phyloP scores from a whole-genome alignment of 164 flowering plant genomes.

The grape (Vitis vinifera) region ASM3070453v1 NC_081811.1:5287001-5287500 shows the following conservation, averaged over 20 bases:
- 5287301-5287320: constrained; percentile 70
- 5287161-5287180: constrained; percentile 51
- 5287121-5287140: constrained; percentile 58
- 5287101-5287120: constrained; percentile 83
- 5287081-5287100: constrained; percentile 50
- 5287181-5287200: constrained; percentile 46
- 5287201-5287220: constrained; percentile 7
- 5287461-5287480: constrained; percentile 49
- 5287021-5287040: constrained; percentile 84
- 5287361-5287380: constrained; percentile 88
- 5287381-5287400: constrained; percentile 80
- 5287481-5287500: constrained; percentile 81
- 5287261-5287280: constrained; percentile 27
- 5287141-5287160: constrained; percentile 54
- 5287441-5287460: constrained; percentile 35
- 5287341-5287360: constrained; percentile 66
- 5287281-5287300: constrained; percentile 45
- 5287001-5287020: neutral
- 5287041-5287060: constrained; percentile 95
- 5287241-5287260: neutral
- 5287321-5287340: constrained; percentile 30
- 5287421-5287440: constrained; percentile 73
- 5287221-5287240: neutral
- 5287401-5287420: constrained; percentile 79
- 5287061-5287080: constrained; percentile 66